These are phyloP conservation scores for Ligustrum vulgare DNA, from an alignment of 257 asterid genomes.

Conservation along the genomic window DNA sequence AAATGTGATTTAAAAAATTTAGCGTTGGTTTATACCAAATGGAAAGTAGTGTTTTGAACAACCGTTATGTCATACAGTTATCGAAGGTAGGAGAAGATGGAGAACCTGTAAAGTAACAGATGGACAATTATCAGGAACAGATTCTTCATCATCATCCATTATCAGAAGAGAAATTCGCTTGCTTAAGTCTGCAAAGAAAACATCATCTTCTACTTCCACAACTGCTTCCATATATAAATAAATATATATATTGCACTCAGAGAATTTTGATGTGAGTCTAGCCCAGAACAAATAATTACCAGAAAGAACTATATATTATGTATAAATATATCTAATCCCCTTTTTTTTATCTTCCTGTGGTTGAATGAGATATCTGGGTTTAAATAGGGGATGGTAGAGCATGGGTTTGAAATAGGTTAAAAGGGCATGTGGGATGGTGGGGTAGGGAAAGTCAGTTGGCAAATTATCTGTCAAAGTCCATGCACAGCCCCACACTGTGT, in stretches of 20 bases:
- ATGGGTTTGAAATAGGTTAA: slow-evolving; percentile 31
- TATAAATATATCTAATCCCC: neutral
- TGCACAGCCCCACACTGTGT: slow-evolving; percentile 37
- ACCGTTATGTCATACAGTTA: too few species aligned
- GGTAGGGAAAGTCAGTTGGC: slow-evolving; percentile 40
- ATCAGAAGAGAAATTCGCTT: slow-evolving; percentile 75
- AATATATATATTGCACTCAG: too few species aligned
- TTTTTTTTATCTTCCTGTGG: neutral
- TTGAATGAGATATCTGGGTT: slow-evolving; percentile 37
- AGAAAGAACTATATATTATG: neutral
- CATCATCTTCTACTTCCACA: slow-evolving; percentile 76
- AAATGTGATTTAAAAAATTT: too few species aligned
- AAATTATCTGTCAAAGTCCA: slow-evolving; percentile 49
- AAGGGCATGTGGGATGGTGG: slow-evolving; percentile 63
- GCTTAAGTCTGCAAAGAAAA: slow-evolving; percentile 84
- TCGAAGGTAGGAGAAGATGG: neutral
- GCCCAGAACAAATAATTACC: neutral
- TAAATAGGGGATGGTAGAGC: slow-evolving; percentile 40
- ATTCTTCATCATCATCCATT: slow-evolving; percentile 74
- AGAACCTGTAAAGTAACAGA: slow-evolving; percentile 56
- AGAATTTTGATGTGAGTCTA: too few species aligned
- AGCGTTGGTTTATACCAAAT: too few species aligned
- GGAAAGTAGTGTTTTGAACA: too few species aligned
- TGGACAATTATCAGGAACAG: slow-evolving; percentile 37
- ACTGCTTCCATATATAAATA: slow-evolving; percentile 44